Evolutionary conservation across 345 rosid species (phyloP).

Genomic region (Acer yangbiense): DNA sequence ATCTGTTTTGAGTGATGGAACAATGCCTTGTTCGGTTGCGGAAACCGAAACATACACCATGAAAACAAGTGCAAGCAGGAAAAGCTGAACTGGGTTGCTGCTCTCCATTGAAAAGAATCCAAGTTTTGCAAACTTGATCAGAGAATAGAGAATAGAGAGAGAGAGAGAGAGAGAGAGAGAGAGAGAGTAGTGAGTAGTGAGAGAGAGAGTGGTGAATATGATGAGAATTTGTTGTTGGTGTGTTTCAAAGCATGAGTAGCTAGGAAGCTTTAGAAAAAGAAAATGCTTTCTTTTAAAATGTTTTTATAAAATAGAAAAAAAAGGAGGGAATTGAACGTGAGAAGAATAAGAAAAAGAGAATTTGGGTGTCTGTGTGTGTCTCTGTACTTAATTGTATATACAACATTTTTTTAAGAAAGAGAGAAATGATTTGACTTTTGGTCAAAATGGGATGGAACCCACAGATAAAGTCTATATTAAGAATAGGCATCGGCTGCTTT

Average conservation of each 20-base stretch:
- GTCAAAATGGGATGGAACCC: slow-evolving; percentile 44
- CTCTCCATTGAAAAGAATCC: slow-evolving; percentile 52
- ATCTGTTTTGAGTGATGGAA: slow-evolving; percentile 67
- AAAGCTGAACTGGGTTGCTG: slow-evolving; percentile 37
- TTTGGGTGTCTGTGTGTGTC: slow-evolving; percentile 3
- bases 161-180: slow-evolving; percentile 23
- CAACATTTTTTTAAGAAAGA: neutral
- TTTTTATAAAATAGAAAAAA: slow-evolving; percentile 21
- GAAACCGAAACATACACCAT: slow-evolving; percentile 34
- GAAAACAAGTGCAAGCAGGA: slow-evolving; percentile 27
- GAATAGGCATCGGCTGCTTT: slow-evolving; percentile 25
- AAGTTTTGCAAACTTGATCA: slow-evolving; percentile 14
- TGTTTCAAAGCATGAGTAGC: slow-evolving; percentile 29
- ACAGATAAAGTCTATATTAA: slow-evolving; percentile 30
- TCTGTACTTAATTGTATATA: slow-evolving; percentile 22
- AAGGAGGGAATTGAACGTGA: slow-evolving; percentile 20
- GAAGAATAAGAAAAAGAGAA: neutral
- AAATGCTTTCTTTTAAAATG: slow-evolving; percentile 23
- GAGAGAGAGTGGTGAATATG: slow-evolving; percentile 43
- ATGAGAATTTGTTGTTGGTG: slow-evolving; percentile 40
- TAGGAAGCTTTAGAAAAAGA: slow-evolving; percentile 44
- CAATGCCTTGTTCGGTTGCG: slow-evolving; percentile 23
- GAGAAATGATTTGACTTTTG: slow-evolving; percentile 30
- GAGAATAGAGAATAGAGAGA: slow-evolving; percentile 9
- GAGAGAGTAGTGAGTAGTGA: slow-evolving; percentile 31